These are phyloP conservation scores for Trypanosoma mega DNA, from an alignment of 208 protist species.

Conservation along the genomic window DNA sequence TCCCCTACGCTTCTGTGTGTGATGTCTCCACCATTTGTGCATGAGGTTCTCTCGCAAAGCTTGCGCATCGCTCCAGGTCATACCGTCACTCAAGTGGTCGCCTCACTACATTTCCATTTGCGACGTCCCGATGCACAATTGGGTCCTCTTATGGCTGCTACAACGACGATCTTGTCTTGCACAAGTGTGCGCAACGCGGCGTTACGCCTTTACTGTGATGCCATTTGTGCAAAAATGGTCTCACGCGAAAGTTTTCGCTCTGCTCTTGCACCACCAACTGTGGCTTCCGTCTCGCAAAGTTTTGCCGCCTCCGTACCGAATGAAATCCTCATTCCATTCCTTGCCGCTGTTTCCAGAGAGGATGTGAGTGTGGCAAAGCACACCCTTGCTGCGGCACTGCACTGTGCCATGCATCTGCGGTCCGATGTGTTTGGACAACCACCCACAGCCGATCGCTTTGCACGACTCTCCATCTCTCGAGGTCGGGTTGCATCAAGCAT, in stretches of 20 bases:
- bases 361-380: constrained; percentile 66
- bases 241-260: constrained; percentile 54
- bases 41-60: constrained; percentile 32
- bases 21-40: constrained; percentile 56
- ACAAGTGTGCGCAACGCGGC: constrained; percentile 50
- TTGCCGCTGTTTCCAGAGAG: constrained; percentile 65
- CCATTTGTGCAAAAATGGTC: constrained; percentile 52
- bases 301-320: constrained; percentile 40
- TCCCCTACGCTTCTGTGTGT: constrained; percentile 65
- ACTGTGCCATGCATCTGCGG: constrained; percentile 59
- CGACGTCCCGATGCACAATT: constrained; percentile 44
- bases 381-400: constrained; percentile 55
- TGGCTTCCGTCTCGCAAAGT: constrained; percentile 35
- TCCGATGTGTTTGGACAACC: constrained; percentile 83
- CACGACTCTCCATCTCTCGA: constrained; percentile 19
- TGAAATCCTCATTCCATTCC: constrained; percentile 78
- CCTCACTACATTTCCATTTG: constrained; percentile 58
- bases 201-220: constrained; percentile 65
- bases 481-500: not conserved
- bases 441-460: constrained; percentile 49
- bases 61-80: constrained; percentile 29
- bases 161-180: constrained; percentile 52
- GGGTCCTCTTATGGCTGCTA: constrained; percentile 61
- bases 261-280: constrained; percentile 64
- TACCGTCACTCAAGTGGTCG: constrained; percentile 48